Conservation (phyloP, 2,329 filamentous ascomycete species). For the Dactylellina cionopaga region DNA sequence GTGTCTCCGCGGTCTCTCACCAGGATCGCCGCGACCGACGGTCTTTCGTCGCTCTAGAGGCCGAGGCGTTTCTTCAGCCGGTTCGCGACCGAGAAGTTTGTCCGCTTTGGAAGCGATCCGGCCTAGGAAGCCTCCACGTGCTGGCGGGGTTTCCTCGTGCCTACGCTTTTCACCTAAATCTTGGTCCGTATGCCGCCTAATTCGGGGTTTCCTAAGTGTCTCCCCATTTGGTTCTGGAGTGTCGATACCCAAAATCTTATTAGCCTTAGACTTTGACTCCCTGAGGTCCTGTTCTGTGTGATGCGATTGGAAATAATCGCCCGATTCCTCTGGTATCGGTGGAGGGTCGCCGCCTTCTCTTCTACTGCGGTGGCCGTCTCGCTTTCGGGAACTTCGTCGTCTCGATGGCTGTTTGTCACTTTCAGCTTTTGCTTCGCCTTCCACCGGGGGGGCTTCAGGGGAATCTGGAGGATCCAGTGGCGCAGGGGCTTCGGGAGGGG, state of each 20-base stretch:
- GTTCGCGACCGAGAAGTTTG: slow-evolving; percentile 31
- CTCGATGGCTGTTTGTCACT: slow-evolving; percentile 24
- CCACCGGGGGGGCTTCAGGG: slow-evolving; percentile 9
- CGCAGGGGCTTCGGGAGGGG: slow-evolving; percentile 1
- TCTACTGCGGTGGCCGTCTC: slow-evolving; percentile 35
- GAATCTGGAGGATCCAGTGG: slow-evolving; percentile 28
- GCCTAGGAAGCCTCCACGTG: slow-evolving; percentile 36
- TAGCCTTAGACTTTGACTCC: slow-evolving; percentile 41
- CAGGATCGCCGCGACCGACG: slow-evolving; percentile 21
- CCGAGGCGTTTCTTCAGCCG: slow-evolving; percentile 22
- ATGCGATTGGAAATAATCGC: slow-evolving; percentile 22
- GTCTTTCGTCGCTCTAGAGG: slow-evolving; percentile 42
- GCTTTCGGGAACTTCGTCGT: slow-evolving; percentile 31
- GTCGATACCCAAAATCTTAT: slow-evolving; percentile 38
- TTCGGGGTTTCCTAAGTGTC: slow-evolving; percentile 2
- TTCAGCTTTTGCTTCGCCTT: slow-evolving; percentile 8
- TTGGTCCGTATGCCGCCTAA: slow-evolving; percentile 31
- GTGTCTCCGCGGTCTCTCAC: slow-evolving; percentile 26
- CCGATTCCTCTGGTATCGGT: slow-evolving; percentile 41
- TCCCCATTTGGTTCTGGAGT: slow-evolving; percentile 37
- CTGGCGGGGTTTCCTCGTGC: slow-evolving; percentile 23
- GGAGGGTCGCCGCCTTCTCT: slow-evolving; percentile 40
- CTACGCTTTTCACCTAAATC: slow-evolving; percentile 25
- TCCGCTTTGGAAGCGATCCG: slow-evolving; percentile 22
- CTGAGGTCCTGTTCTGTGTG: slow-evolving; percentile 37